A percentile compares a stretch with the other conserved stretches of the same genome.
phyloP scores from a whole-genome alignment of 768 basidiomycete species.

The Serendipita sp. region DNA sequence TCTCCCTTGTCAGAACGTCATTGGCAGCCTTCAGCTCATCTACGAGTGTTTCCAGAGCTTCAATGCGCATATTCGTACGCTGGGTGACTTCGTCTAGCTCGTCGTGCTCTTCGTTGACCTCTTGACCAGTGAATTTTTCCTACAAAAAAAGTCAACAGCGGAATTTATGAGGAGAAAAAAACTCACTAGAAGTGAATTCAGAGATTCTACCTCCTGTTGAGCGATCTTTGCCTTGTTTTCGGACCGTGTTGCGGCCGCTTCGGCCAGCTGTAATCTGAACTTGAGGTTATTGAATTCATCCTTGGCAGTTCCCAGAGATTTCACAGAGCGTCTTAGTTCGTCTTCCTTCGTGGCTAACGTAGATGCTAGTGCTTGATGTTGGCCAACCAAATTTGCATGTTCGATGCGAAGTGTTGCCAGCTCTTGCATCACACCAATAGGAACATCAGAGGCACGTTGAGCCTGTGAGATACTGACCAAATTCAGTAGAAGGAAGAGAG shows the following conservation, averaged over 20 bases:
- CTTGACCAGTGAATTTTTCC: constrained; percentile 16
- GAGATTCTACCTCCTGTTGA: constrained; percentile 19
- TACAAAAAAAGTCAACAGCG: constrained; percentile 15
- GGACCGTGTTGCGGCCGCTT: constrained; percentile 16
- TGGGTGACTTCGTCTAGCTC: constrained; percentile 24
- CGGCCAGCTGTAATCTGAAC: not conserved
- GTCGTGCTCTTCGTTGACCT: constrained; percentile 22
- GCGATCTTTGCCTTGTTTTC: constrained; percentile 26
- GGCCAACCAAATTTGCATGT: constrained; percentile 50
- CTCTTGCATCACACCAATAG: constrained; percentile 40
- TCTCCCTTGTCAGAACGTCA: constrained; percentile 28
- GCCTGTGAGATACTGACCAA: constrained; percentile 16
- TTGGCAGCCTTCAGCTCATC: constrained; percentile 37
- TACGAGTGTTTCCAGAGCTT: constrained; percentile 12
- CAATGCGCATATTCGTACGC: constrained; percentile 9
- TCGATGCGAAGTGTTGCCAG: constrained; percentile 44
- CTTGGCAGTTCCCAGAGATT: not conserved
- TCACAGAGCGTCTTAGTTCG: constrained; percentile 23
- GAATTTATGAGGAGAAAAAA: not conserved
- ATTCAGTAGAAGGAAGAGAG: not conserved
- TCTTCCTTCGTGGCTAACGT: constrained; percentile 37
- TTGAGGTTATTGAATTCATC: not conserved
- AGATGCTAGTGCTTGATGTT: constrained; percentile 43
- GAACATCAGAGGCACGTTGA: constrained; percentile 28
- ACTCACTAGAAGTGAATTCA: constrained; percentile 51